These are phyloP conservation scores for Chlorella sp. DNA, from an alignment of 139 green algal species.

Conservation along the genomic window DNA sequence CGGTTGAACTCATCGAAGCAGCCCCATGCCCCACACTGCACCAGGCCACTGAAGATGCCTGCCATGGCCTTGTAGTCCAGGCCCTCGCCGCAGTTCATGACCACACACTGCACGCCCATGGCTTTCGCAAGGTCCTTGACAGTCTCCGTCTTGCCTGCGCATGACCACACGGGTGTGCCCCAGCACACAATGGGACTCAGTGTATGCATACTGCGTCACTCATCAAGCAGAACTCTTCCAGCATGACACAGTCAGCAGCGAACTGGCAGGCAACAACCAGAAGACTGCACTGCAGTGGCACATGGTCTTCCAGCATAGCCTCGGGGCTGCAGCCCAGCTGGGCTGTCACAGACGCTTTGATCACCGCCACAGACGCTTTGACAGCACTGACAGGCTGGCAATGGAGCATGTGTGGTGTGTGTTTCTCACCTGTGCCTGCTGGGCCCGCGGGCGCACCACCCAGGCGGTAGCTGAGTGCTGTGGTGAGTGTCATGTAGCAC, in stretches of 20 bases:
- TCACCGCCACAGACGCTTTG: too few species aligned
- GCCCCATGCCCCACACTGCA: conserved; percentile 80
- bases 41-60: conserved; percentile 73
- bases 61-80: conserved; percentile 88
- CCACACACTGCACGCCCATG: conserved; percentile 76
- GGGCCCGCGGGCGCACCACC: conserved; percentile 72
- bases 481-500: conserved; percentile 87
- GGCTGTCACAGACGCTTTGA: neutral
- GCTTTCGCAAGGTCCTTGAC: conserved; percentile 75
- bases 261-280: neutral
- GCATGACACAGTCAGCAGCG: too few species aligned
- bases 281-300: neutral
- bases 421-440: conserved; percentile 57
- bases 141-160: conserved; percentile 70
- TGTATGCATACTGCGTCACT: neutral
- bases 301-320: neutral
- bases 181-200: neutral
- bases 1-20: conserved; percentile 92
- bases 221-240: too few species aligned
- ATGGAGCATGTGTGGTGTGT: neutral
- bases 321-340: too few species aligned
- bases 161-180: neutral
- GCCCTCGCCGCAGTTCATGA: conserved; percentile 86
- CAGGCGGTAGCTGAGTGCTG: conserved; percentile 67
- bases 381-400: neutral